Base-by-base conservation (phyloP, 106 monocot species). In the Iris macrosiphon region DNA sequence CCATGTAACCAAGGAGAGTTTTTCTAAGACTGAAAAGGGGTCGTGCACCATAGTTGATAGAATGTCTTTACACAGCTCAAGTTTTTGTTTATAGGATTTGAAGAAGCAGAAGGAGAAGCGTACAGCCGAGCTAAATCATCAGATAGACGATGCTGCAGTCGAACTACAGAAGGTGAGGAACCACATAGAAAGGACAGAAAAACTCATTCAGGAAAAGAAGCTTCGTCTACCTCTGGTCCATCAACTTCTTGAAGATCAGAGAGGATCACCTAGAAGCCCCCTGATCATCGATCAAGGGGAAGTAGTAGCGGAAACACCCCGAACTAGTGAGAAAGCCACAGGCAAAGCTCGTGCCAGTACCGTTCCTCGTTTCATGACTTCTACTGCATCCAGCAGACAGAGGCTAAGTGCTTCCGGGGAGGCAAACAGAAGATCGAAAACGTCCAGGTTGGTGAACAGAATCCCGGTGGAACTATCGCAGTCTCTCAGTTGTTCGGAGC, bases 211-310 rank as follows among this genome's bases (percentile, higher is more conserved):
- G 21, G 81, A 77, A 34, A 75, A 78, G 52, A 75, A 64, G 23
- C 40, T 35, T 23, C 61, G 65, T 15, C 33, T 47, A n/a, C 30
- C 13, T 17, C 10, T 32, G 34, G 23, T 3, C 26, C 51, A 45
- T 52, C 52, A 46, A 41, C 19, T 37, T 33, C 7, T 54, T 17
- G 59, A 51, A 39, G 71, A 74, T 31, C 67, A 67, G 26, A 75
- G 79, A 55, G 83, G 57, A 40, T 89, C 89, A 19, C 83, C 89
- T 12, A 77, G 79, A 74, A 89, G 83, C 52, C 79, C 83, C 5
- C 59, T 80, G 18, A 60, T 76, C 16, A 26, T 82, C 23, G 64
- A 29, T 8, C 67, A 62, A 19, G 55, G 41, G 27, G 74, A 78
- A 45, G 32, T 60, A 24, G 14, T 14, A 15, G 9, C 31, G 38